Evolutionary conservation across 257 asterid genomes (phyloP).

Genomic region (Nicotiana undulata): DNA sequence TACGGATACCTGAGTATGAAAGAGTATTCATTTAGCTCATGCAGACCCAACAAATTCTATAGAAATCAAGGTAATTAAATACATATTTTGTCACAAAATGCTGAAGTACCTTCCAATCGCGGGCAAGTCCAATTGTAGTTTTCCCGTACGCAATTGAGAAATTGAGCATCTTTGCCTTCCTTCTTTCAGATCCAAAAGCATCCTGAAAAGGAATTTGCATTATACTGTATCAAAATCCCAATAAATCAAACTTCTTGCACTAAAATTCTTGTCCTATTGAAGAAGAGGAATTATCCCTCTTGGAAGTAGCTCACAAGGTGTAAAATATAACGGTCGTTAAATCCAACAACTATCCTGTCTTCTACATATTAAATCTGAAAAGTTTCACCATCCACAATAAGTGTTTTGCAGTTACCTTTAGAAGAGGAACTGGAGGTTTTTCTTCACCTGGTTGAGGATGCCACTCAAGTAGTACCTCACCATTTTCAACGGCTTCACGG

Average conservation of each 20-base stretch:
- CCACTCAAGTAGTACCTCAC: conserved; percentile 95
- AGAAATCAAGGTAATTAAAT: conserved; percentile 3
- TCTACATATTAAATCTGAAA: neutral
- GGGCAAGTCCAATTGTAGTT: conserved; percentile 81
- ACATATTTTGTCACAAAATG: neutral
- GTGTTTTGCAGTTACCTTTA: conserved; percentile 49
- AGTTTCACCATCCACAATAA: neutral
- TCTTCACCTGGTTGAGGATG: conserved; percentile 79
- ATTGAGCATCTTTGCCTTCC: conserved; percentile 99
- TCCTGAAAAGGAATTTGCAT: conserved; percentile 39
- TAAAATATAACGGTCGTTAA: neutral
- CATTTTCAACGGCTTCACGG: conserved; percentile 63
- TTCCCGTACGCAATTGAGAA: conserved; percentile 97
- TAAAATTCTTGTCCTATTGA: neutral
- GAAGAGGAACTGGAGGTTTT: conserved; percentile 86
- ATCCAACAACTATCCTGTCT: neutral
- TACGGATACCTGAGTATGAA: conserved; percentile 65
- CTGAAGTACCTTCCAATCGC: conserved; percentile 82
- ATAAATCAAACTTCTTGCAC: neutral
- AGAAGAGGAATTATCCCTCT: neutral
- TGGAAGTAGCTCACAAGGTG: neutral
- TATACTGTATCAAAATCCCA: neutral
- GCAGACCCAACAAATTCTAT: neutral
- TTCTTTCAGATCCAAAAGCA: conserved; percentile 92
- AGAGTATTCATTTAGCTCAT: conserved; percentile 10